A percentile compares a stretch with the other conserved stretches of the same genome.
phyloP scores from a whole-genome alignment of 805 yeast species.

The Candida patagonica region DNA sequence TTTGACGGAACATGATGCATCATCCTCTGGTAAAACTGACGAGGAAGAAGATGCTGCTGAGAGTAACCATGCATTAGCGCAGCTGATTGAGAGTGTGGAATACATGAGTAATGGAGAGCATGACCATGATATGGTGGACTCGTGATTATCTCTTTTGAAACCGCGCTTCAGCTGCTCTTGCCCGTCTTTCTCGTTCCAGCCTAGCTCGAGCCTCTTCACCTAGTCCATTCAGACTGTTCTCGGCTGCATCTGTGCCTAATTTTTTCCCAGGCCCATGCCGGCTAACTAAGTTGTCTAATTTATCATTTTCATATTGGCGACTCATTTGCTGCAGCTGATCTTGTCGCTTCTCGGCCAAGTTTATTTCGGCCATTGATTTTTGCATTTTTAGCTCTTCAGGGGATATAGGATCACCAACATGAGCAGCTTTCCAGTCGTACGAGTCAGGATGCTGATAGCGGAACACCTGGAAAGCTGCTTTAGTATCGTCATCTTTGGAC shows the following conservation, averaged over 20 bases:
- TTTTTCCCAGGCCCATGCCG: slow-evolving; percentile 9
- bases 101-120: not conserved
- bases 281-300: slow-evolving; percentile 24
- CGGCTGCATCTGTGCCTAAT: slow-evolving; percentile 18
- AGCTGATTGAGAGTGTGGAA: not conserved
- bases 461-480: slow-evolving; percentile 52
- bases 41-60: not conserved
- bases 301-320: slow-evolving; percentile 31
- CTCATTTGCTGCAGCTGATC: slow-evolving; percentile 83
- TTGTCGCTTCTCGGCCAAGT: slow-evolving; percentile 15
- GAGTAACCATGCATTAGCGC: not conserved
- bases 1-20: not conserved
- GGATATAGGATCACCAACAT: slow-evolving; percentile 47
- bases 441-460: slow-evolving; percentile 61
- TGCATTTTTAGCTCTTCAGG: slow-evolving; percentile 26
- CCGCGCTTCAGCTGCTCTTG: slow-evolving; percentile 93
- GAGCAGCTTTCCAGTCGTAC: slow-evolving; percentile 62
- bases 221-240: slow-evolving; percentile 34
- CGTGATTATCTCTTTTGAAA: slow-evolving; percentile 28
- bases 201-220: slow-evolving; percentile 65
- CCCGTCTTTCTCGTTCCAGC: slow-evolving; percentile 88
- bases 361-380: slow-evolving; percentile 13
- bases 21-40: no score
- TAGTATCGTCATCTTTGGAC: slow-evolving; percentile 32
- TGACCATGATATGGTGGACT: no score